Base-by-base conservation (phyloP, 2,329 filamentous ascomycete species). In the Cordyceps pruinosa region DNA sequence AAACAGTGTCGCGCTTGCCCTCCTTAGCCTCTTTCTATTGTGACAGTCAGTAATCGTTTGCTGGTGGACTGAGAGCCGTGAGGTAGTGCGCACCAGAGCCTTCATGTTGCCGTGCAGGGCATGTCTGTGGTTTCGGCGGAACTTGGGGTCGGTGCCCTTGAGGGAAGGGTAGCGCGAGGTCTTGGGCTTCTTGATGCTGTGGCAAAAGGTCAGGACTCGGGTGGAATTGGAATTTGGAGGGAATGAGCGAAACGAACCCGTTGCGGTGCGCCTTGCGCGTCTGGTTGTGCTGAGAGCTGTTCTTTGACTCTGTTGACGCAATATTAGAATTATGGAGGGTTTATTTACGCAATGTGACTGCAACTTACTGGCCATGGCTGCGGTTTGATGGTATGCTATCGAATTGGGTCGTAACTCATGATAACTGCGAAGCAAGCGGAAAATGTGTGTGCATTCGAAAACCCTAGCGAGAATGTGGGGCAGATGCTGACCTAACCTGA, bases 101-200 rank as follows among this genome's bases (percentile, higher is more conserved):
- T 90, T 95, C 84, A 90, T 91, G 76, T 92, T 99, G 77, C 94
- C 94, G 84, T 97, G 94, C 65, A 97, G 91, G 78, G 94, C 94
- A 86, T 99, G 93, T 84, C 91, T 90, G 84, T 99, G 94, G 86
- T 99, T 99, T 81, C 94, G 88, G 79, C 94, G 88, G 86, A 99
- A 99, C 87, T 99, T 99, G 76, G 94, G 92, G 82, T 99, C 94
- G 77, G 90, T 94, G 72, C 94, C 94, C 77, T 97, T 97, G 73
- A 99, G 88, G 70, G 93, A 97, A 66, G 94, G 94, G 83, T 99
- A 99, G 83, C 94, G 86, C 80, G 92, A 86, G 75, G 94, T 97
- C 87, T 96, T 97, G 66, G 94, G 94, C 89, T 97, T 97, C 89
- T 97, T 97, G 86, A 99, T 99, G 82, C 93, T 97, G 75, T 69